phyloP scores from a whole-genome alignment of 192 early-diverging fungal species.

The Backusella luteola region DNA sequence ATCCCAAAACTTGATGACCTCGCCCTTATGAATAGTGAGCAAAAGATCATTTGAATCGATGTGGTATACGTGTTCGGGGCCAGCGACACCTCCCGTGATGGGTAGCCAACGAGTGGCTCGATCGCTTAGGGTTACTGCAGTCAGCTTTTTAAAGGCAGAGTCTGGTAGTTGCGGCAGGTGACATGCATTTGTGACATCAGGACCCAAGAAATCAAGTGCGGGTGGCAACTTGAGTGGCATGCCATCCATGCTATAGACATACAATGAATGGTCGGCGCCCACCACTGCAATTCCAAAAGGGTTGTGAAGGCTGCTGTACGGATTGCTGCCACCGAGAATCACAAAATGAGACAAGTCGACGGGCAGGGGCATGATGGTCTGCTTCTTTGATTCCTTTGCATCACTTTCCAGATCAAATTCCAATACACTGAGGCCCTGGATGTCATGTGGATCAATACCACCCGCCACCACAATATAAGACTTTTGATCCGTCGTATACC shows the following conservation, averaged over 20 bases:
- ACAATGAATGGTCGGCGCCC: slow-evolving; percentile 29
- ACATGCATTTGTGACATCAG: slow-evolving; percentile 31
- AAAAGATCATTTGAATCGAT: slow-evolving; percentile 41
- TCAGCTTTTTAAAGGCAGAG: slow-evolving; percentile 21
- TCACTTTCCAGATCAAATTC: slow-evolving; percentile 37
- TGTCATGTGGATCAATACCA: slow-evolving; percentile 37
- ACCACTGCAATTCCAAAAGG: slow-evolving; percentile 42
- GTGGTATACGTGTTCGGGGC: slow-evolving; percentile 31
- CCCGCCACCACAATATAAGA: slow-evolving; percentile 44
- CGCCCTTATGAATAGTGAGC: slow-evolving; percentile 40
- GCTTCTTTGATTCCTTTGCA: slow-evolving; percentile 34
- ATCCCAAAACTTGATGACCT: slow-evolving; percentile 48
- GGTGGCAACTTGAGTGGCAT: slow-evolving; percentile 37
- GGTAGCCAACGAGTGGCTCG: slow-evolving; percentile 31
- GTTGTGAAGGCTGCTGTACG: slow-evolving; percentile 31
- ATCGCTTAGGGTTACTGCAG: neutral
- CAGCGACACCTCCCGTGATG: slow-evolving; percentile 36
- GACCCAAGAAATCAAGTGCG: slow-evolving; percentile 33
- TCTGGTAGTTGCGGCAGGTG: slow-evolving; percentile 23
- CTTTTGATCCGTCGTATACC: slow-evolving; percentile 39
- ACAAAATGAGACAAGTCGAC: slow-evolving; percentile 44
- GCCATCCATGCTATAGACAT: slow-evolving; percentile 35
- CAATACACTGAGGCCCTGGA: slow-evolving; percentile 44
- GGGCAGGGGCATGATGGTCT: slow-evolving; percentile 36
- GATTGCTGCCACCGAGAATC: slow-evolving; percentile 37